A percentile compares a stretch with the other conserved stretches of the same genome.
phyloP scores from a whole-genome alignment of 208 protist genomes.

The Balamuthia mandrillaris region DNA sequence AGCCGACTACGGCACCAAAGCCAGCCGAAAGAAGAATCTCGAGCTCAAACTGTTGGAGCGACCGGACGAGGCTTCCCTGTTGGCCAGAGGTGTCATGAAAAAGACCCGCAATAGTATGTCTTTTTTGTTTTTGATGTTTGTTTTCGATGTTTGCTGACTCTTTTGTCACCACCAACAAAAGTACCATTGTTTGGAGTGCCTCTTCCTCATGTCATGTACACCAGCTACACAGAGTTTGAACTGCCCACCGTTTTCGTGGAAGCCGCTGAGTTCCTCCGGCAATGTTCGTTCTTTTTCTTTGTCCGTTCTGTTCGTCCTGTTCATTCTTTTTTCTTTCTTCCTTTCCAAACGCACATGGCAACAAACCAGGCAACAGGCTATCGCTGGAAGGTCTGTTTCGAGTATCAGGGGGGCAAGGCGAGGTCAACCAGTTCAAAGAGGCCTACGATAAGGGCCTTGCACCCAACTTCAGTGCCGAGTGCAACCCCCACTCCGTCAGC shows the following conservation, averaged over 20 bases:
- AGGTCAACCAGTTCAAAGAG: not conserved
- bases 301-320: not conserved
- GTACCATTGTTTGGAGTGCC: slow-evolving; percentile 4
- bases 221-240: slow-evolving; percentile 7
- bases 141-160: not conserved
- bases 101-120: not conserved
- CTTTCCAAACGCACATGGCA: not conserved
- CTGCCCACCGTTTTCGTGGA: not conserved
- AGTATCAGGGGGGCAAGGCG: not conserved
- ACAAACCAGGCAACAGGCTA: not conserved
- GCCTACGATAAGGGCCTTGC: not conserved
- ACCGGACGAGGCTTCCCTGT: not conserved
- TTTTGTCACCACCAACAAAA: not conserved
- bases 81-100: slow-evolving; percentile 15
- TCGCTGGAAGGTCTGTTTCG: not conserved
- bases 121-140: not conserved
- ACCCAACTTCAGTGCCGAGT: not conserved
- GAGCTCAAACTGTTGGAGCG: not conserved
- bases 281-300: not conserved
- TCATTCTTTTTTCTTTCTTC: not conserved
- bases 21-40: not conserved
- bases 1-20: not conserved
- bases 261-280: not conserved
- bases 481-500: not conserved
- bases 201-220: slow-evolving; percentile 16